Percentiles rank a stretch among this genome's conserved stretches.
phyloP scores from a whole-genome alignment of 306 rosid genomes.

The Quercus wislizeni region DNA sequence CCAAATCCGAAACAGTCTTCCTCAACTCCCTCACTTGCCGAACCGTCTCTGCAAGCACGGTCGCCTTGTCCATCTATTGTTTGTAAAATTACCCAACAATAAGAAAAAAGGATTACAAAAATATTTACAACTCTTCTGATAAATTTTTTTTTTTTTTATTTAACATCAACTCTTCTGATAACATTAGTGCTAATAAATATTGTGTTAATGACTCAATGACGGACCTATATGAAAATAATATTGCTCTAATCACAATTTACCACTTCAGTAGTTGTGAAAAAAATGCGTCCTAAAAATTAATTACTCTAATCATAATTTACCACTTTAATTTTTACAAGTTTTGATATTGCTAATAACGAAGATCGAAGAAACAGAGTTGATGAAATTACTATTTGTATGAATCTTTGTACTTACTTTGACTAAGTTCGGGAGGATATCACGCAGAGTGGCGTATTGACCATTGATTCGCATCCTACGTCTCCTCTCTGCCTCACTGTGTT shows the following conservation, averaged over 20 bases:
- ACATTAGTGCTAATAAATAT: too few species aligned
- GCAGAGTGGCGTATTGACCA: slow-evolving; percentile 59
- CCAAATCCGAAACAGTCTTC: slow-evolving; percentile 38
- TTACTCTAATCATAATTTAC: too few species aligned
- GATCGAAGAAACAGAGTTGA: not conserved
- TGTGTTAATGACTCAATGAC: too few species aligned
- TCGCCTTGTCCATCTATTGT: slow-evolving; percentile 70
- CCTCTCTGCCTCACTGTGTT: slow-evolving; percentile 71
- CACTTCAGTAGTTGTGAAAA: too few species aligned
- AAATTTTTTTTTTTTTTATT: too few species aligned
- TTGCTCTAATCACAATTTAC: too few species aligned
- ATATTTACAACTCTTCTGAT: too few species aligned
- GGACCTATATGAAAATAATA: too few species aligned
- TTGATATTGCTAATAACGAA: not conserved
- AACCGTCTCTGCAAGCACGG: slow-evolving; percentile 55
- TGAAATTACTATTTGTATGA: not conserved
- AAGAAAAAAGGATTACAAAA: too few species aligned
- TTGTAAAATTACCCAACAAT: not conserved
- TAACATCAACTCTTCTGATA: too few species aligned
- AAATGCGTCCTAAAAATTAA: too few species aligned
- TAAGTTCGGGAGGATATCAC: slow-evolving; percentile 47
- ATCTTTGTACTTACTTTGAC: slow-evolving; percentile 45
- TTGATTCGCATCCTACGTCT: slow-evolving; percentile 75
- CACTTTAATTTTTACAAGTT: not conserved
- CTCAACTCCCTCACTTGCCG: slow-evolving; percentile 50